Percentiles rank a stretch among this genome's conserved stretches.
Conservation (phyloP, 1,139 yeast genomes). For the Saccharomyces hybrid region DNA sequence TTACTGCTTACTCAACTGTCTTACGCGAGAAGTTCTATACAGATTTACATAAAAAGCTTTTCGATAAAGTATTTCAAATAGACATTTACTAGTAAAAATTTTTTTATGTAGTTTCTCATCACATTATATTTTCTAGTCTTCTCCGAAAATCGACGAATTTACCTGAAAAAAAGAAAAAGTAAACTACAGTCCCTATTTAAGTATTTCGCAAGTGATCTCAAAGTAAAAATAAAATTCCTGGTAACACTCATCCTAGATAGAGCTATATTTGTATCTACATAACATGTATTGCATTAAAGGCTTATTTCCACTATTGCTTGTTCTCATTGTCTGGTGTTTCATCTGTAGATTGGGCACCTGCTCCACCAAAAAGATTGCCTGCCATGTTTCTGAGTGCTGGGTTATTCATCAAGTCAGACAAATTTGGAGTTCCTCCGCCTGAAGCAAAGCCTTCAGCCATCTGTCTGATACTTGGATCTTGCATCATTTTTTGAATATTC, state of each 20-base stretch:
- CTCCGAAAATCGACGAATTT: neutral
- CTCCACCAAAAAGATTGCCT: slow-evolving; percentile 41
- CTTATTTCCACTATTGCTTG: neutral
- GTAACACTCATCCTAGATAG: neutral
- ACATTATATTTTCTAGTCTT: neutral
- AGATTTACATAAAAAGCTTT: neutral
- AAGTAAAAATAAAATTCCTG: neutral
- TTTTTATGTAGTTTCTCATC: neutral
- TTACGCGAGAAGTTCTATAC: neutral
- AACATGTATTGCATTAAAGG: neutral
- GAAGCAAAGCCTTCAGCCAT: slow-evolving; percentile 67
- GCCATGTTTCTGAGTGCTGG: slow-evolving; percentile 71
- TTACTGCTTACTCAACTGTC: neutral
- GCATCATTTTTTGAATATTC: slow-evolving; percentile 64
- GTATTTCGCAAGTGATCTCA: neutral
- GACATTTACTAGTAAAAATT: neutral
- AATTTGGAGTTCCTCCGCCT: slow-evolving; percentile 53
- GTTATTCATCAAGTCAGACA: slow-evolving; percentile 69
- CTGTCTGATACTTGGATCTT: slow-evolving; percentile 67
- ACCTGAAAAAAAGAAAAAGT: neutral
- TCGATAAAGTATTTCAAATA: neutral
- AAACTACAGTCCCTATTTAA: neutral
- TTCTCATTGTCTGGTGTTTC: slow-evolving; percentile 2
- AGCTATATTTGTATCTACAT: neutral
- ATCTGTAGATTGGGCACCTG: slow-evolving; percentile 7